Conservation (phyloP, 1,284 basidiomycete species). For the Sanghuangporus weigelae region DNA sequence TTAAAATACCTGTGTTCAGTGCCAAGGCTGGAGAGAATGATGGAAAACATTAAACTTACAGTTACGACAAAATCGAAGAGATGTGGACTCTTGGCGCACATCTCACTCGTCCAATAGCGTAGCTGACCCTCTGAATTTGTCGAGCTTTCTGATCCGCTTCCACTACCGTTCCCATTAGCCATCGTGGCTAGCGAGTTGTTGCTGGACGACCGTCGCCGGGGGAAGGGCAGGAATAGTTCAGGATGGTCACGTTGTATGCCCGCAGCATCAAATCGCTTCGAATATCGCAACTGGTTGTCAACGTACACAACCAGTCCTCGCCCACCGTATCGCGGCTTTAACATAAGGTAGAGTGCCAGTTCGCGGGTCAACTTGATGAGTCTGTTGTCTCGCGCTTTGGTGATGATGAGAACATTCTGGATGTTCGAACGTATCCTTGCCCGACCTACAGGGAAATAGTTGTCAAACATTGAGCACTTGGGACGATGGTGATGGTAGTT, state of each 20-base stretch:
- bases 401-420: slow-evolving; percentile 93
- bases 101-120: slow-evolving; percentile 95
- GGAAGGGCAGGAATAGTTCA: slow-evolving; percentile 79
- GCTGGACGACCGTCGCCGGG: slow-evolving; percentile 68
- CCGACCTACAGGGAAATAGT: slow-evolving; percentile 52
- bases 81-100: slow-evolving; percentile 91
- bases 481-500: not conserved
- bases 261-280: slow-evolving; percentile 91
- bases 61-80: slow-evolving; percentile 98
- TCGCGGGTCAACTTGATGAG: slow-evolving; percentile 94
- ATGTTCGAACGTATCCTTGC: slow-evolving; percentile 90
- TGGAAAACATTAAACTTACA: slow-evolving; percentile 42
- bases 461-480: not conserved
- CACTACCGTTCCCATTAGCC: slow-evolving; percentile 32
- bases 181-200: slow-evolving; percentile 51
- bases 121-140: slow-evolving; percentile 78
- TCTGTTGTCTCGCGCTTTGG: slow-evolving; percentile 96
- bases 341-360: slow-evolving; percentile 93
- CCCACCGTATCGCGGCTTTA: slow-evolving; percentile 56
- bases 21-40: slow-evolving; percentile 3
- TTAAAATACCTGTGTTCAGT: slow-evolving; percentile 15
- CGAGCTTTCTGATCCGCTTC: slow-evolving; percentile 28
- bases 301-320: slow-evolving; percentile 91
- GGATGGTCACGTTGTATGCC: slow-evolving; percentile 87
- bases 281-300: slow-evolving; percentile 87